These are phyloP conservation scores for Puccinia polysora DNA, from an alignment of 1,284 basidiomycete species.

Conservation along the genomic window DNA sequence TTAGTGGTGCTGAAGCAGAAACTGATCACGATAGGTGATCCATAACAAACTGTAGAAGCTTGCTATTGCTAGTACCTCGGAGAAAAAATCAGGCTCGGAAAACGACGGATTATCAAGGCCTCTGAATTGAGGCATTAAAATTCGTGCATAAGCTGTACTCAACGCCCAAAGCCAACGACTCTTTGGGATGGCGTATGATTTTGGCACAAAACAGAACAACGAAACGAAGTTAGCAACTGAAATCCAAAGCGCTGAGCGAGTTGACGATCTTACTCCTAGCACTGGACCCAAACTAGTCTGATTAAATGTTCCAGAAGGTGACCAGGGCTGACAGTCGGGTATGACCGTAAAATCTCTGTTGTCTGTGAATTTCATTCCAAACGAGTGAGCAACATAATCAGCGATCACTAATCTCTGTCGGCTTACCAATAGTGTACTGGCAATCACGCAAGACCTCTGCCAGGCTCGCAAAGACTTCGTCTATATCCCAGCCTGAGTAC, in stretches of 20 bases:
- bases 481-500: not conserved
- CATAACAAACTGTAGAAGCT: not conserved
- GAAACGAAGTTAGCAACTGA: not conserved
- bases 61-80: constrained; percentile 1
- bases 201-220: not conserved
- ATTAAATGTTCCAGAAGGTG: constrained; percentile 3
- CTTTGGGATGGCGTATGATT: not conserved
- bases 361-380: constrained; percentile 6
- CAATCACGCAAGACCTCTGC: constrained; percentile 22
- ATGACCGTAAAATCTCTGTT: constrained; percentile 39
- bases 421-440: constrained; percentile 28
- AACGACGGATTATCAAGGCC: constrained; percentile 8
- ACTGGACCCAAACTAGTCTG: constrained; percentile 40
- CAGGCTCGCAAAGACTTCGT: constrained; percentile 24
- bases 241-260: not conserved
- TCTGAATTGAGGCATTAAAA: not conserved
- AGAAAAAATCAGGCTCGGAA: constrained; percentile 26
- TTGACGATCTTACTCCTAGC: constrained; percentile 17
- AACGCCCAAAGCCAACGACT: constrained; percentile 26
- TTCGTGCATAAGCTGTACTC: constrained; percentile 15
- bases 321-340: constrained; percentile 10
- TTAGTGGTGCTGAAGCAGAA: not conserved
- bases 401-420: not conserved
- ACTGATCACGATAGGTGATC: not conserved
- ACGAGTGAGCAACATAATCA: not conserved